Evolutionary conservation across 2,329 filamentous ascomycete species (phyloP), one percentile per base, ranked within the genome.

Genomic region (Fusarium anthophilum): DNA sequence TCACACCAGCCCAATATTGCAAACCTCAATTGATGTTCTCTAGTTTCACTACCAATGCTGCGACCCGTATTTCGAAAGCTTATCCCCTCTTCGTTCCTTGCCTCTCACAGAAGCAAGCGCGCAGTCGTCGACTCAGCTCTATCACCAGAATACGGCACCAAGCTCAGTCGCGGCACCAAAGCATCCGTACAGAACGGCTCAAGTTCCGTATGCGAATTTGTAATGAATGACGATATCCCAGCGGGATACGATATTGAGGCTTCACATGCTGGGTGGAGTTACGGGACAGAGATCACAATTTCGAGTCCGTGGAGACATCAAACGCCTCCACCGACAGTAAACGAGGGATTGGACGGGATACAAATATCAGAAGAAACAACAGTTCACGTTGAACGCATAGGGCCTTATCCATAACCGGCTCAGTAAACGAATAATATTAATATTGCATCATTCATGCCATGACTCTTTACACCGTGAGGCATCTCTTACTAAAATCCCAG

Each of bases 1-100:
- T 24, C 41, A 32, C 8, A 11, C 10, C 35, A 1, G 1, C 8
- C 8, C 26, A 20, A 8, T 17, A 8, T 10, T 3, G 9, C 0
- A 2, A 17, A 28, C 1, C 11, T 10, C 4, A 22, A 32, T 26
- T 66, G 13, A 55, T 5, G 2, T n/a, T 6, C 3, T 39, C 1
- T 7, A 77, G 75, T 73, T 30, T 77, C 67, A 8, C 56, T 77
- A 3, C 75, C 75, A 3, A 69, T 77, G 58, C 30, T 77, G 8
- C 70, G 75, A 5, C 75, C 75, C 3, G 44, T 70, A 2, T 65
- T 76, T 7, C 60, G 64, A 9, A 66, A 30, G 6, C 47, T 77
- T 2, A 22, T 77, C 1, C 67, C 70, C 3, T 28, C 51, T 6
- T 74, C 65, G 4, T 63, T 75, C 17, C 61, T 74, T 7, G 45